Conservation (phyloP, 2,329 filamentous ascomycete species). For the Cryphonectria parasitica region DNA sequence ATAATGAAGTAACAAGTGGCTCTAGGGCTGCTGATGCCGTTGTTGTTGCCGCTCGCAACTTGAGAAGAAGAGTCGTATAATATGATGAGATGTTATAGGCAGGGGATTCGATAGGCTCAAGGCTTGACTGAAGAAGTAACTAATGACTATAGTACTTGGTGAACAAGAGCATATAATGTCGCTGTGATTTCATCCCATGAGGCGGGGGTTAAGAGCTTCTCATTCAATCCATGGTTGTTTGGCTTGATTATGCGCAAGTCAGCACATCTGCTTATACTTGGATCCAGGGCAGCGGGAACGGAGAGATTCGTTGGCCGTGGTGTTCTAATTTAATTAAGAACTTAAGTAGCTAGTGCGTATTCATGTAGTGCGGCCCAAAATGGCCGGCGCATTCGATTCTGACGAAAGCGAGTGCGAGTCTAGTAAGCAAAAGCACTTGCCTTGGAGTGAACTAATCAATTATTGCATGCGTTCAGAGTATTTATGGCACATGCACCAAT, state of each 20-base stretch:
- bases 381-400: neutral
- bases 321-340: no score
- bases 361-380: neutral
- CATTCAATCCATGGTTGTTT: neutral
- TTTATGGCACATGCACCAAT: neutral
- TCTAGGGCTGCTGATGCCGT: no score
- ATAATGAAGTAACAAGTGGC: neutral
- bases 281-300: neutral
- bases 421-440: no score
- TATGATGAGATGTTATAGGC: neutral
- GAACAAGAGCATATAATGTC: neutral
- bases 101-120: neutral
- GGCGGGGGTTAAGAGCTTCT: neutral
- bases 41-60: neutral
- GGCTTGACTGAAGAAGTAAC: neutral
- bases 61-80: no score
- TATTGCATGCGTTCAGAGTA: no score
- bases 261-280: neutral
- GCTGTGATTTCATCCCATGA: neutral
- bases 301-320: neutral
- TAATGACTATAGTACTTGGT: neutral
- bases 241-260: neutral
- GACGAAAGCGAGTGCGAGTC: neutral
- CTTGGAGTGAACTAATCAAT: neutral
- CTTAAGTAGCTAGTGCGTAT: neutral